phyloP scores from a whole-genome alignment of 495 filamentous ascomycete species.

The Letharia lupina region DNA sequence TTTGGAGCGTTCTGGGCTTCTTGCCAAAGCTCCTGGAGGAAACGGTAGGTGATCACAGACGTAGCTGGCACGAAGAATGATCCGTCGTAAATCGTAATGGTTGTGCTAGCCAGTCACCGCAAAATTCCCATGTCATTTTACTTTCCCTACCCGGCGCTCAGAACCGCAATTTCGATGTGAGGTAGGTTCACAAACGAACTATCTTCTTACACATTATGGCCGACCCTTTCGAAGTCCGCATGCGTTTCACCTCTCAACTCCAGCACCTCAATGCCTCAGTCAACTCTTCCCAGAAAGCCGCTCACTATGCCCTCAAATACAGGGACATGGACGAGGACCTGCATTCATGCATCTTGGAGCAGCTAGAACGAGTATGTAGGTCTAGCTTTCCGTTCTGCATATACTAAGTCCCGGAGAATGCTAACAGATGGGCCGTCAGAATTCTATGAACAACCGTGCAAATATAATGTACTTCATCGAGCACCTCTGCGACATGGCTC shows the following conservation, averaged over 20 bases:
- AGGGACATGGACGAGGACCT: constrained; percentile 91
- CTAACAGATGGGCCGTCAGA: constrained; percentile 36
- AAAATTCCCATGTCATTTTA: neutral
- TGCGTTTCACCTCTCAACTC: constrained; percentile 86
- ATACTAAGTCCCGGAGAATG: neutral
- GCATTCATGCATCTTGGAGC: constrained; percentile 93
- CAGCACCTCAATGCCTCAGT: constrained; percentile 83
- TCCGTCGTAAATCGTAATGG: too few species aligned
- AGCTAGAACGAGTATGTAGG: constrained; percentile 64
- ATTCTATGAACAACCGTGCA: constrained; percentile 90
- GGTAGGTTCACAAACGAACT: neutral
- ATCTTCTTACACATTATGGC: constrained; percentile 46
- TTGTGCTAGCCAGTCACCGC: neutral
- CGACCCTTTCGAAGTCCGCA: constrained; percentile 96
- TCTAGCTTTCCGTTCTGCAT: constrained; percentile 5
- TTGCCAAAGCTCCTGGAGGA: too few species aligned
- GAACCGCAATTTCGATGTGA: neutral
- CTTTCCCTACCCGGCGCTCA: neutral
- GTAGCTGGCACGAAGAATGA: too few species aligned
- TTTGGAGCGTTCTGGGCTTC: too few species aligned
- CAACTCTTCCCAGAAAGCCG: constrained; percentile 82
- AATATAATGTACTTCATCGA: constrained; percentile 99
- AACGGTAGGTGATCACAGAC: too few species aligned
- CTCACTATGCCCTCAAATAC: constrained; percentile 88
- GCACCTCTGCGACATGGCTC: constrained; percentile 80